Percentiles rank a stretch among this genome's conserved stretches.
Conservation (phyloP, 257 asterid genomes). For the Avicennia marina region DNA sequence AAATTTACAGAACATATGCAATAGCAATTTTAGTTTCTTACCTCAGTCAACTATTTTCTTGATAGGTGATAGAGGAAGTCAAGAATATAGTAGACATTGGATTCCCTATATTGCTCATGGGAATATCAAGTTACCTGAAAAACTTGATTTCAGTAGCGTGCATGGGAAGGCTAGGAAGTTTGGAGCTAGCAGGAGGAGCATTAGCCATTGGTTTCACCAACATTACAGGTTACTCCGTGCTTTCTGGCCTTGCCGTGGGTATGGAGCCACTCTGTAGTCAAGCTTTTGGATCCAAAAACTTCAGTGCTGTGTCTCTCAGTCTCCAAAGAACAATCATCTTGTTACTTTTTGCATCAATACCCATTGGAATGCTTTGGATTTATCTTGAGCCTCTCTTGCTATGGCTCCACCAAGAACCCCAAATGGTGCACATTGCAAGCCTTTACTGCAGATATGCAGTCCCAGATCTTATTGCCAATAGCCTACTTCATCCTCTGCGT, state of each 20-base stretch:
- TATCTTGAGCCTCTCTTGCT: conserved; percentile 74
- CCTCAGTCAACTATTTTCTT: conserved; percentile 19
- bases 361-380: conserved; percentile 72
- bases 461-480: conserved; percentile 80
- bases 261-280: conserved; percentile 96
- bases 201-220: conserved; percentile 94
- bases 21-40: conserved; percentile 11
- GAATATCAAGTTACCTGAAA: conserved; percentile 66
- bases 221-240: conserved; percentile 89
- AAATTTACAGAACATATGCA: conserved; percentile 13
- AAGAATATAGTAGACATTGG: conserved; percentile 57
- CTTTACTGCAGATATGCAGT: conserved; percentile 59
- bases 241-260: conserved; percentile 88
- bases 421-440: conserved; percentile 63
- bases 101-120: conserved; percentile 72
- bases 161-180: conserved; percentile 90
- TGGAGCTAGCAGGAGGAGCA: conserved; percentile 95
- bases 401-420: conserved; percentile 75
- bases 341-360: conserved; percentile 63
- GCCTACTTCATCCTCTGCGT: conserved; percentile 81
- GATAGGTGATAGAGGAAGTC: conserved; percentile 68
- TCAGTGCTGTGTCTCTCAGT: conserved; percentile 39
- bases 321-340: conserved; percentile 63
- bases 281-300: conserved; percentile 84
- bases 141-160: conserved; percentile 81